phyloP scores from a whole-genome alignment of 1,284 basidiomycete species.

The Cutaneotrichosporon sp. region DNA sequence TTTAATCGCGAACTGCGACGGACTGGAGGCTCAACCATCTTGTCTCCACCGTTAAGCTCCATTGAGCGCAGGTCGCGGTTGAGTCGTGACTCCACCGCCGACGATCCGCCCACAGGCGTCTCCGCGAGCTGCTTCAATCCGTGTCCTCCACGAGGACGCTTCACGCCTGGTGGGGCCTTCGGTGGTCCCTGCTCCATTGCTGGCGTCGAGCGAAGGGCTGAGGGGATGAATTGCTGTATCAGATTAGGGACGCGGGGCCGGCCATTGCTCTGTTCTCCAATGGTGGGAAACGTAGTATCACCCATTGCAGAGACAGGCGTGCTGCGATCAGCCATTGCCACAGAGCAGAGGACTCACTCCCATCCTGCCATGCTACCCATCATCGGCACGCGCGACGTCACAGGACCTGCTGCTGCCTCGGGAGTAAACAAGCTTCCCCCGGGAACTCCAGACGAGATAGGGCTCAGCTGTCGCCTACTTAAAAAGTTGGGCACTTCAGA shows the following conservation, averaged over 20 bases:
- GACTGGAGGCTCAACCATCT: conserved; percentile 23
- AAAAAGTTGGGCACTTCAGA: conserved; percentile 53
- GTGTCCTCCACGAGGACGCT: conserved; percentile 34
- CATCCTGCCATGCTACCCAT: conserved; percentile 29
- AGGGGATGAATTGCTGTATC: conserved; percentile 26
- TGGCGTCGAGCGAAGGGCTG: conserved; percentile 26
- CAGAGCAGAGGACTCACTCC: conserved; percentile 32
- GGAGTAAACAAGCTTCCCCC: conserved; percentile 71
- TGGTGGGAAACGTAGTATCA: conserved; percentile 38
- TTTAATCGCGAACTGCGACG: conserved; percentile 39
- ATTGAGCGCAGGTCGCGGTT: conserved; percentile 29
- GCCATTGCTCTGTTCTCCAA: conserved; percentile 18
- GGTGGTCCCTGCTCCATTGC: conserved; percentile 13
- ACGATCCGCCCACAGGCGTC: conserved; percentile 10
- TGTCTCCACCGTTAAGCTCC: conserved; percentile 29
- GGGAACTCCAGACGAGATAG: conserved; percentile 23
- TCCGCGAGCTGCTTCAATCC: conserved; percentile 4
- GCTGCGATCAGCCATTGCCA: conserved; percentile 14
- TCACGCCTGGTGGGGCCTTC: conserved; percentile 43
- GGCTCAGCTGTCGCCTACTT: conserved; percentile 50
- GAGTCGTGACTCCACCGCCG: conserved; percentile 16
- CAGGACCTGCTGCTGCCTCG: conserved; percentile 39
- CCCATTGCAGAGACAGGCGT: conserved; percentile 28
- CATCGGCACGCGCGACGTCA: conserved; percentile 24
- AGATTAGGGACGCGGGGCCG: conserved; percentile 36